These are phyloP conservation scores for Vaccinium vitisidaea DNA, from an alignment of 148 eudicot genomes.

Conservation along the genomic window DNA sequence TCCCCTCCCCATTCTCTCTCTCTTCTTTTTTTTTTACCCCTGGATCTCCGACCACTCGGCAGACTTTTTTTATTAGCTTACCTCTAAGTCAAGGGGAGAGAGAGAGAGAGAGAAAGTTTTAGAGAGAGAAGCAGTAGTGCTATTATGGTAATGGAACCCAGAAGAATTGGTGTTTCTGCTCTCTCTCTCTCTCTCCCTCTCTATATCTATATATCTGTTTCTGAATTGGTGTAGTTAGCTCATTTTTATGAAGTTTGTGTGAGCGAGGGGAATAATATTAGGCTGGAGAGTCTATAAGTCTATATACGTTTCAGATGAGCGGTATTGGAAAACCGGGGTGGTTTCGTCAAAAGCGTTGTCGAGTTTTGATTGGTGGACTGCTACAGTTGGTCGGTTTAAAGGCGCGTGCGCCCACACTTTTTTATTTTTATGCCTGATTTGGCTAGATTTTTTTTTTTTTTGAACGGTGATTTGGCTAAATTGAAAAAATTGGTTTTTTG, in stretches of 20 bases:
- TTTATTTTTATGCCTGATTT: background rate
- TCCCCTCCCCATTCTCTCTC: conserved; percentile 24
- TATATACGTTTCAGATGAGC: background rate
- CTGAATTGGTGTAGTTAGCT: background rate
- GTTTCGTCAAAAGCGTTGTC: background rate
- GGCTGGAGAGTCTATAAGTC: background rate
- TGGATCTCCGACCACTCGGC: background rate
- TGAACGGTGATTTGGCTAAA: no score
- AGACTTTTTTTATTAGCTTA: background rate
- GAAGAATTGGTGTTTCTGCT: background rate
- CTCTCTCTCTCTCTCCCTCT: background rate
- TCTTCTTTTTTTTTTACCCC: background rate
- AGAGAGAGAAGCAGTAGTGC: background rate
- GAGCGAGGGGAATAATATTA: background rate
- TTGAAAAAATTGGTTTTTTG: no score
- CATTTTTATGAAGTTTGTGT: background rate
- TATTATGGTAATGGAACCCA: background rate
- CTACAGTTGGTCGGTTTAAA: background rate
- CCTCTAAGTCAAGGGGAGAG: background rate
- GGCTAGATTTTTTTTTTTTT: no score
- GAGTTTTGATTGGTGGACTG: background rate
- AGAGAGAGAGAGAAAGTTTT: background rate
- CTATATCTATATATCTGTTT: background rate
- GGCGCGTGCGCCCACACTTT: background rate
- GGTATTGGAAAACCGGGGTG: background rate